Conservation (phyloP, 2,329 filamentous ascomycete species). For the Aspergillus sp. region DNA sequence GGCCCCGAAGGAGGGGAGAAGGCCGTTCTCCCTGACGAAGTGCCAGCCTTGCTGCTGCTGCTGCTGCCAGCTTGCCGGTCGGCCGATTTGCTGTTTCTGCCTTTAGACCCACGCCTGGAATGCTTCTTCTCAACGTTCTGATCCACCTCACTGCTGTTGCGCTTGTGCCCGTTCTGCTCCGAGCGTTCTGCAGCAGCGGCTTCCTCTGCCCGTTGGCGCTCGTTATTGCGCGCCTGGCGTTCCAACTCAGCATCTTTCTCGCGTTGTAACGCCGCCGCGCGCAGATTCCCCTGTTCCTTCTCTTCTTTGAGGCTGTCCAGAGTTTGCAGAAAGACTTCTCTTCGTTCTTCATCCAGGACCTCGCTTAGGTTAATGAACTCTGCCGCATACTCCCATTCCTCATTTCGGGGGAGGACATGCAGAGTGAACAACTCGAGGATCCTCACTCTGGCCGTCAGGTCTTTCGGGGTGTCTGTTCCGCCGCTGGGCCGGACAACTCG, state of each 20-base stretch:
- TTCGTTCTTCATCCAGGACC: slow-evolving; percentile 82
- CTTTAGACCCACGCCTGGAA: slow-evolving; percentile 25
- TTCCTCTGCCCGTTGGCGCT: slow-evolving; percentile 32
- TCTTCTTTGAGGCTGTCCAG: slow-evolving; percentile 78
- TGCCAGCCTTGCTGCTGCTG: slow-evolving; percentile 15
- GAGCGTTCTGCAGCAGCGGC: slow-evolving; percentile 28
- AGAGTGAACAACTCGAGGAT: slow-evolving; percentile 92
- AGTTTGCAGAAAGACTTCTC: slow-evolving; percentile 80
- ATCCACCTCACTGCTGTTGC: slow-evolving; percentile 57
- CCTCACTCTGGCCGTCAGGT: slow-evolving; percentile 76
- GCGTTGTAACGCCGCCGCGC: slow-evolving; percentile 56
- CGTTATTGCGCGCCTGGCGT: slow-evolving; percentile 38
- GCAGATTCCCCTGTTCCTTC: slow-evolving; percentile 61
- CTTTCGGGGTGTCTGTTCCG: slow-evolving; percentile 73
- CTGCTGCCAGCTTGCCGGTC: slow-evolving; percentile 20
- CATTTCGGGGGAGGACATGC: slow-evolving; percentile 85
- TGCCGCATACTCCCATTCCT: slow-evolving; percentile 90
- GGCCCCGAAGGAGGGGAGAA: slow-evolving; percentile 22
- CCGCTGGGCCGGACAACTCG: slow-evolving; percentile 37
- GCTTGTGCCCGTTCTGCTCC: slow-evolving; percentile 35
- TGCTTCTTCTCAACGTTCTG: slow-evolving; percentile 57
- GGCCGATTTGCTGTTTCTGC: slow-evolving; percentile 15
- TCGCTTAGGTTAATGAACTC: slow-evolving; percentile 84
- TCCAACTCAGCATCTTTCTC: slow-evolving; percentile 49
- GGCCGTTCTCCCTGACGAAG: slow-evolving; percentile 22